A percentile compares a stretch with the other conserved stretches of the same genome.
Evolutionary conservation across 495 filamentous ascomycete genomes (phyloP).

Genomic region (Aspergillus biplanus): DNA sequence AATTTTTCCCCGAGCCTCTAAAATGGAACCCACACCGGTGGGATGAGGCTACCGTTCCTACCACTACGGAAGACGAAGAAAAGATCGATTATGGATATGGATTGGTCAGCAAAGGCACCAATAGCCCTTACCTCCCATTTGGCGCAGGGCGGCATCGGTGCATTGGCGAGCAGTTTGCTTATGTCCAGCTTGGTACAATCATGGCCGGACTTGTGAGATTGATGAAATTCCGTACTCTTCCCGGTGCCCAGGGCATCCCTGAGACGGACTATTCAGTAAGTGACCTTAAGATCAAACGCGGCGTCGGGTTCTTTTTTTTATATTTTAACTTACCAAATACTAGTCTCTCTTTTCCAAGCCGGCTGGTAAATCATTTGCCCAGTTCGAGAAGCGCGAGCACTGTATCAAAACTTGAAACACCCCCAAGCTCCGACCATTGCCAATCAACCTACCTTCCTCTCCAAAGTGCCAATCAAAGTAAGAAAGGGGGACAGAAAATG

Average conservation of each 20-base stretch:
- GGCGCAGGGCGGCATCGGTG: conserved; percentile 60
- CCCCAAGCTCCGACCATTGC: not conserved
- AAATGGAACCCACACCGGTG: conserved; percentile 59
- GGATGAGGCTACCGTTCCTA: conserved; percentile 38
- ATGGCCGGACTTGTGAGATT: conserved; percentile 49
- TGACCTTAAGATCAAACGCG: not conserved
- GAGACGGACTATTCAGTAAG: conserved; percentile 57
- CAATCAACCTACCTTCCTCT: no score
- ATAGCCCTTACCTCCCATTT: conserved; percentile 60
- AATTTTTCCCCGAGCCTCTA: conserved; percentile 51
- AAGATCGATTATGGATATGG: conserved; percentile 54
- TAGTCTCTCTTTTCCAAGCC: conserved; percentile 58
- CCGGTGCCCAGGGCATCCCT: conserved; percentile 37
- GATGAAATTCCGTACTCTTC: conserved; percentile 46
- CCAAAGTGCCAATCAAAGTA: no score
- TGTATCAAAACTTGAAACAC: conserved; percentile 32
- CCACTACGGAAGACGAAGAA: conserved; percentile 45
- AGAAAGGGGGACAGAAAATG: no score
- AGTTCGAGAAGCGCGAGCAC: conserved; percentile 44
- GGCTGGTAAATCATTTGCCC: conserved; percentile 44
- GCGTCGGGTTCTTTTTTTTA: not conserved
- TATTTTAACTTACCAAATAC: conserved; percentile 18
- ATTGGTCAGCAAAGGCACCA: conserved; percentile 53
- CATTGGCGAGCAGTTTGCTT: conserved; percentile 61
- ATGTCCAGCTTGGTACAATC: conserved; percentile 55